phyloP scores from a whole-genome alignment of 1,139 yeast genomes.

The Yamadazyma spencermartinsiae region DNA sequence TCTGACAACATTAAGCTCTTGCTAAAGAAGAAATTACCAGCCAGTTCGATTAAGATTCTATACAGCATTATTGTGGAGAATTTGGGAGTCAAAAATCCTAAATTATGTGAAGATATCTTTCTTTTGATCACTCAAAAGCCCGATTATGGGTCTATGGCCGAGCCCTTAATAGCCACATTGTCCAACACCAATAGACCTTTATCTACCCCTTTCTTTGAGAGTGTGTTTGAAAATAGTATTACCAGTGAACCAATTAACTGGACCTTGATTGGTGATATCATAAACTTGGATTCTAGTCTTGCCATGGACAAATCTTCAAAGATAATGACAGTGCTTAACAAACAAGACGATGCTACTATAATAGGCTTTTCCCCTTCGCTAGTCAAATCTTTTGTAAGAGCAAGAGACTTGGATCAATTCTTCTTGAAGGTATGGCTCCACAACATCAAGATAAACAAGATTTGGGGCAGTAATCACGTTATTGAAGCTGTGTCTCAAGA shows the following conservation, averaged over 20 bases:
- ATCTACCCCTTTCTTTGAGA: slow-evolving; percentile 45
- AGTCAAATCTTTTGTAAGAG: slow-evolving; percentile 50
- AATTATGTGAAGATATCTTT: slow-evolving; percentile 46
- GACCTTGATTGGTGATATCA: slow-evolving; percentile 44
- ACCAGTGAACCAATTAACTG: slow-evolving; percentile 31
- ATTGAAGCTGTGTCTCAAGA: slow-evolving; percentile 37
- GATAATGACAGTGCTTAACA: slow-evolving; percentile 21
- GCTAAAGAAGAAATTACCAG: slow-evolving; percentile 14
- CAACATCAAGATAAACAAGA: slow-evolving; percentile 23
- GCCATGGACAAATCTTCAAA: slow-evolving; percentile 41
- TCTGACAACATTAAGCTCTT: slow-evolving; percentile 23
- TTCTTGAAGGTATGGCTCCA: slow-evolving; percentile 46
- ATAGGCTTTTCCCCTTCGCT: slow-evolving; percentile 37
- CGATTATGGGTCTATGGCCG: slow-evolving; percentile 34
- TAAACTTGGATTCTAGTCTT: slow-evolving; percentile 52
- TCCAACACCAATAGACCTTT: slow-evolving; percentile 47
- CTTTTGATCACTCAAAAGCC: slow-evolving; percentile 28
- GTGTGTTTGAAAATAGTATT: slow-evolving; percentile 32
- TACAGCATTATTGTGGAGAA: slow-evolving; percentile 28
- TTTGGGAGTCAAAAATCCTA: slow-evolving; percentile 26
- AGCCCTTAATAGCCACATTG: slow-evolving; percentile 37
- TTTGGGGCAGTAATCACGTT: slow-evolving; percentile 32
- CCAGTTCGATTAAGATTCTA: slow-evolving; percentile 21
- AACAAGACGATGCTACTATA: slow-evolving; percentile 10
- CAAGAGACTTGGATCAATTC: slow-evolving; percentile 59